Conservation (phyloP, 1,284 basidiomycete genomes). For the Coniferiporia weirii region DNA sequence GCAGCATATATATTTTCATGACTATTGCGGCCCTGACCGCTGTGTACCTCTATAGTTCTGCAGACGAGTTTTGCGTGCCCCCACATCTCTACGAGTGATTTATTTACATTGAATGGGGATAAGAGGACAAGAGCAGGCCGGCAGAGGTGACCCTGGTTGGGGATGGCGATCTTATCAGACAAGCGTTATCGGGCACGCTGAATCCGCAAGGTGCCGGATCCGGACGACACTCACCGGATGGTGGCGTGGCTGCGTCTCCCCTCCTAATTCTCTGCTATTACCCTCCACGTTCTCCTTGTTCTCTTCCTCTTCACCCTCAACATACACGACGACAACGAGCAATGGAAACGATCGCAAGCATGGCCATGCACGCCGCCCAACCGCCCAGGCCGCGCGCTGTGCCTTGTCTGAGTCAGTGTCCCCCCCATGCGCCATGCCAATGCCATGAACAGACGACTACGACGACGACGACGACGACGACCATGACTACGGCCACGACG, state of each 20-base stretch:
- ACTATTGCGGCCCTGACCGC: neutral
- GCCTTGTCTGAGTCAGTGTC: neutral
- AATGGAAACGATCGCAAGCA: neutral
- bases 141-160: no score
- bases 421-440: neutral
- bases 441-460: slow-evolving; percentile 1
- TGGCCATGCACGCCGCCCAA: neutral
- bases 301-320: neutral
- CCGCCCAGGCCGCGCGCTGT: neutral
- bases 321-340: neutral
- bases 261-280: neutral
- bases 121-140: no score
- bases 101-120: no score
- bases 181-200: neutral
- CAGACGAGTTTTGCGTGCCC: neutral
- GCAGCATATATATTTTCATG: neutral
- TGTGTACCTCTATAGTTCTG: neutral
- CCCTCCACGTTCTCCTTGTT: neutral
- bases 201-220: neutral
- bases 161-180: neutral
- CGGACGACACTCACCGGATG: neutral
- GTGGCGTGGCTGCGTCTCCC: neutral
- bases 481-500: slow-evolving; percentile 1
- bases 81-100: no score
- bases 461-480: slow-evolving; percentile 21